Conservation (phyloP, 2,329 filamentous ascomycete genomes). For the Aspergillus neotritici region DNA sequence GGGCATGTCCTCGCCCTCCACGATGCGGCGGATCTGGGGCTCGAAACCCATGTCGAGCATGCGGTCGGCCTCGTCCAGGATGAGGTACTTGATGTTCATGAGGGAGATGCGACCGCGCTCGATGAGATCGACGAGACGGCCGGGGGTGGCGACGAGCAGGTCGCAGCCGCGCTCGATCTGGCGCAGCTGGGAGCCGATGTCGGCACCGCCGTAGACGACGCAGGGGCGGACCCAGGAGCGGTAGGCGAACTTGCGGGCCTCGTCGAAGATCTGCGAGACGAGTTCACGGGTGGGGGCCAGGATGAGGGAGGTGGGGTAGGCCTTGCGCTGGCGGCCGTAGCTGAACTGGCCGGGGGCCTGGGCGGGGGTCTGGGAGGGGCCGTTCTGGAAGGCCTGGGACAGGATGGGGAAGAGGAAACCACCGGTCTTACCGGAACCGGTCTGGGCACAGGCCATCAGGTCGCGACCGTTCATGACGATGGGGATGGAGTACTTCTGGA, state of each 20-base stretch:
- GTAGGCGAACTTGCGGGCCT: conserved; percentile 96
- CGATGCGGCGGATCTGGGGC: conserved; percentile 97
- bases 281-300: conserved; percentile 96
- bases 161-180: conserved; percentile 98
- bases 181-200: conserved; percentile 95
- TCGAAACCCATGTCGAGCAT: conserved; percentile 99
- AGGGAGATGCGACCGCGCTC: conserved; percentile 98
- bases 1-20: conserved; percentile 98
- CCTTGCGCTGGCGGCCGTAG: conserved; percentile 93
- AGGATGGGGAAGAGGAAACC: conserved; percentile 99
- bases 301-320: conserved; percentile 92
- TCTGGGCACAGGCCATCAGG: conserved; percentile 99
- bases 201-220: conserved; percentile 97
- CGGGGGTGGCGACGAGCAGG: conserved; percentile 91
- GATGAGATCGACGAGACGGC: conserved; percentile 94
- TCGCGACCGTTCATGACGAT: conserved; percentile 98
- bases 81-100: conserved; percentile 97
- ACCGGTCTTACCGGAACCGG: conserved; percentile 98
- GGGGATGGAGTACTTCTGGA: conserved; percentile 98
- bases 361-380: conserved; percentile 66
- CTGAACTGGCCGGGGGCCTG: conserved; percentile 56
- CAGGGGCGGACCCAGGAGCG: conserved; percentile 98
- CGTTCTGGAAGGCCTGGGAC: conserved; percentile 91
- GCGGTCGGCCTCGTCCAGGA: conserved; percentile 97
- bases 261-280: conserved; percentile 97